These are phyloP conservation scores for Pseudohalonectria lignicola DNA, from an alignment of 2,329 filamentous ascomycete genomes.

Conservation along the genomic window DNA sequence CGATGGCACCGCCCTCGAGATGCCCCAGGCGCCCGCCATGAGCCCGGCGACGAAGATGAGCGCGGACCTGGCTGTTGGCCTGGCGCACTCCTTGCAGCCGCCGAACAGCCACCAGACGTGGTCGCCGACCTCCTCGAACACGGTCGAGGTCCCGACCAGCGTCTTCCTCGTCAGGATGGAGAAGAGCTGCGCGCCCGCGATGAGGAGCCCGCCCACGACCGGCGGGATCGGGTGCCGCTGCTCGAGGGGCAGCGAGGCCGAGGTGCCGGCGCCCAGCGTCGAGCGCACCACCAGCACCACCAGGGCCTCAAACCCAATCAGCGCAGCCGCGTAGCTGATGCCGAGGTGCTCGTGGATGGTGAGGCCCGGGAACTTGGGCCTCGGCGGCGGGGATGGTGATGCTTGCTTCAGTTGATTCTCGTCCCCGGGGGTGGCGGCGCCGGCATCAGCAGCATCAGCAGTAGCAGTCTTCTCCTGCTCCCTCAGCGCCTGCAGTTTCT, in stretches of 20 bases:
- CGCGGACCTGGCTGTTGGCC: background rate
- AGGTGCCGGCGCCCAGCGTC: conserved; percentile 13
- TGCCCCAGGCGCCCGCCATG: background rate
- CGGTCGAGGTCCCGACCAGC: conserved; percentile 49
- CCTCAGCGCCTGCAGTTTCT: conserved; percentile 7
- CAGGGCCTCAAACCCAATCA: conserved; percentile 35
- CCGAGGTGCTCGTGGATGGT: conserved; percentile 29
- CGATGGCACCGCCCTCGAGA: conserved; percentile 21
- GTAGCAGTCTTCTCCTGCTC: background rate
- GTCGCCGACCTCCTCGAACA: conserved; percentile 50
- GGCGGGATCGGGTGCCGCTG: conserved; percentile 26
- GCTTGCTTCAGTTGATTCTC: background rate
- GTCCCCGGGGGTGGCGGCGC: background rate
- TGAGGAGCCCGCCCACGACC: conserved; percentile 43
- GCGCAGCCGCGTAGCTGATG: conserved; percentile 20
- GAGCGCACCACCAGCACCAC: conserved; percentile 18
- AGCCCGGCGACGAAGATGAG: conserved; percentile 2
- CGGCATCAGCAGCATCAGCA: too few species aligned
- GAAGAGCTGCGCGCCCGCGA: conserved; percentile 45
- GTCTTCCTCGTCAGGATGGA: conserved; percentile 40
- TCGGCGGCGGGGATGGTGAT: too few species aligned
- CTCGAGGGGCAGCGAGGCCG: background rate
- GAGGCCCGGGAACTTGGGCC: conserved; percentile 5
- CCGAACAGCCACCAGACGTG: conserved; percentile 27
- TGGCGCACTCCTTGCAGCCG: background rate